Evolutionary conservation across 495 filamentous ascomycete species (phyloP).

Genomic region (Annulohypoxylon nitens): DNA sequence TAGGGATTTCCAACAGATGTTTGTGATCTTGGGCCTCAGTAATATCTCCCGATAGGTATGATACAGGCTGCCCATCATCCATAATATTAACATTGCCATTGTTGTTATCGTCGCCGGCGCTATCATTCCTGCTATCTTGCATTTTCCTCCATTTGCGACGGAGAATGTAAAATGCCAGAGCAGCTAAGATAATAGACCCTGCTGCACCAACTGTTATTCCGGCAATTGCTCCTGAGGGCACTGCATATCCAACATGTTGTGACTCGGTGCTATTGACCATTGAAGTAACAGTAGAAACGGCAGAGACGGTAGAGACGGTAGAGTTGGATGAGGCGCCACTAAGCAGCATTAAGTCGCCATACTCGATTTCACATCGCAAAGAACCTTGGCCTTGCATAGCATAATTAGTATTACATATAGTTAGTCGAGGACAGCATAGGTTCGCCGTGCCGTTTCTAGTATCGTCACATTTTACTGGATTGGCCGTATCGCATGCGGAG

Average conservation of each 20-base stretch:
- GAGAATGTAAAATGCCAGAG: not conserved
- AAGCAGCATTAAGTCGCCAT: constrained; percentile 6
- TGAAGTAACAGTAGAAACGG: not conserved
- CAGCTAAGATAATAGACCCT: not conserved
- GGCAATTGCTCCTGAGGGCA: not conserved
- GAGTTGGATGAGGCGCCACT: not conserved
- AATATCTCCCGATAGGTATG: too few relatives aligned
- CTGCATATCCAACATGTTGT: not conserved
- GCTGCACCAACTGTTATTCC: constrained; percentile 3
- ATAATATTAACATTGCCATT: not conserved
- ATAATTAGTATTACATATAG: not conserved
- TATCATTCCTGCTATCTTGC: not conserved
- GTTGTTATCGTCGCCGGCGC: not conserved
- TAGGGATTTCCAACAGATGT: not conserved
- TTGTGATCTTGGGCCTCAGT: not conserved
- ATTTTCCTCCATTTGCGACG: not conserved
- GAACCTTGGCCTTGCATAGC: not conserved
- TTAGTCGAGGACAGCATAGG: not conserved
- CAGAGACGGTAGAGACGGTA: not conserved
- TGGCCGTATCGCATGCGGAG: not conserved
- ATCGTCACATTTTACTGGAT: not conserved
- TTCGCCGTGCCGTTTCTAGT: not conserved
- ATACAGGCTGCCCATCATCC: not conserved
- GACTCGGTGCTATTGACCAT: not conserved
- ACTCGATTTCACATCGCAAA: constrained; percentile 10